Base-by-base conservation (phyloP, 2,329 filamentous ascomycete genomes). In the Colletotrichum sp. region DNA sequence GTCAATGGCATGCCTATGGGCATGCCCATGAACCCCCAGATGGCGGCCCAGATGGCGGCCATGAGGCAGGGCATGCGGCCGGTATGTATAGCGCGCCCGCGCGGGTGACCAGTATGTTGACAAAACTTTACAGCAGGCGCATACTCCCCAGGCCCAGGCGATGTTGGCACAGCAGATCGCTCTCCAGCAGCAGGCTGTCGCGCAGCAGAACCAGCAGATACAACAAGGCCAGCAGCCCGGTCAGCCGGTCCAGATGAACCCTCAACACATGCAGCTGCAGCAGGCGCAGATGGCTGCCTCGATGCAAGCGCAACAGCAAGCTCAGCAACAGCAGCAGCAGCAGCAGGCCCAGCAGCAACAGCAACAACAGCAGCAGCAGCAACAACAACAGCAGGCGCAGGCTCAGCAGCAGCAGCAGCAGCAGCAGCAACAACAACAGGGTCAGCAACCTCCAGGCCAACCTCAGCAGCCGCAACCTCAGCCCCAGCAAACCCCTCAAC, bases 1-100 rank as follows among this genome's bases (percentile, higher is more conserved):
- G 81, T 82, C 36, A 82, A 82, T 39, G 82, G 86, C 21, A 89
- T 91, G 79, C 89, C 86, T 44, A 90, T 93, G 82, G 88, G 86
- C 5, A 90, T 92, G 82, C 88, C 83, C 79, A 79, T 87, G 67
- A 84, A 83, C 69, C 84, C 85, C 75, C 88, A 92, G 81, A 90
- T 84, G 63, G 84, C 84, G 26, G 88, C 90, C 75, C 90, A 91
- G 79, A 83, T 90, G 39, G 85, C 88, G 62, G 88, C 89, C 60
- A 87, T 92, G 79, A 85, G 90, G 77, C 84, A 85, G 69, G 83
- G 87, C 75, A 84, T 87, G 62, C 83, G 84, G 68, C 86, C 87
- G 71, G 88, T 90, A 78, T 84, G 86, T 80, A 44, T 44, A 13
- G 49, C 44, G 62, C 59, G 36, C 55, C 36, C 30, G 16, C n/a